Base-by-base conservation (phyloP, 2,329 filamentous ascomycete species). In the Pseudovirgaria hyperparasitica region DNA sequence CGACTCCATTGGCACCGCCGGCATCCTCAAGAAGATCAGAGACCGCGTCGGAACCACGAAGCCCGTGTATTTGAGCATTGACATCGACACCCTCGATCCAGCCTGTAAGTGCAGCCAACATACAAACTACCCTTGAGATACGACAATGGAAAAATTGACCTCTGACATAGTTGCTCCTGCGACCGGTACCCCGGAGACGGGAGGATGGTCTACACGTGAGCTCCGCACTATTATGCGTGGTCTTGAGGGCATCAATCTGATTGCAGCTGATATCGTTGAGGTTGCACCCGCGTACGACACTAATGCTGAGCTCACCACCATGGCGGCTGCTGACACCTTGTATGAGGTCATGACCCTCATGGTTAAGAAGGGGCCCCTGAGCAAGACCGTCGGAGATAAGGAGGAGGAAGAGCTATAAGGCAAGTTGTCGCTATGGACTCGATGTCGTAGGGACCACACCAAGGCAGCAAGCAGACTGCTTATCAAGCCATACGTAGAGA, bases 81-180 rank as follows among this genome's bases (percentile, higher is more conserved):
- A 93, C 46, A 92, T 92, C 41, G 84, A 92, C 46, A 85, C 82
- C 1, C 62, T 92, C 4, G 84, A 92, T 48, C 84, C 85, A 6
- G 81, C 81, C 5, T 87, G 68, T 72, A 51, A 51, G 66, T 56
- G 7, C 16, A 10, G 13, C 9, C n/a, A 13, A 7, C 9, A 20
- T 5, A 20, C 23, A 2, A 3, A 10, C 2, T 12, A 17, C 5
- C 6, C 11, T 14, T 9, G 5, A 20, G 13, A n/a, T 32, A 28
- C 20, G n/a, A 10, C 11, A 13, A 10, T 7, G 9, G 3, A 6
- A 17, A 9, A 11, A 14, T 20, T 21, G 19, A 24, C 19, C 3
- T 11, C n/a, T n/a, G 9, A 9, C 12, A 21, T 23, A 68, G 64
- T 82, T 40, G 78, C 78, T 0, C 78, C 77, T 9, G 77, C 74